Base-by-base conservation (phyloP, 768 basidiomycete species). In the Lentinula aciculospora region DNA sequence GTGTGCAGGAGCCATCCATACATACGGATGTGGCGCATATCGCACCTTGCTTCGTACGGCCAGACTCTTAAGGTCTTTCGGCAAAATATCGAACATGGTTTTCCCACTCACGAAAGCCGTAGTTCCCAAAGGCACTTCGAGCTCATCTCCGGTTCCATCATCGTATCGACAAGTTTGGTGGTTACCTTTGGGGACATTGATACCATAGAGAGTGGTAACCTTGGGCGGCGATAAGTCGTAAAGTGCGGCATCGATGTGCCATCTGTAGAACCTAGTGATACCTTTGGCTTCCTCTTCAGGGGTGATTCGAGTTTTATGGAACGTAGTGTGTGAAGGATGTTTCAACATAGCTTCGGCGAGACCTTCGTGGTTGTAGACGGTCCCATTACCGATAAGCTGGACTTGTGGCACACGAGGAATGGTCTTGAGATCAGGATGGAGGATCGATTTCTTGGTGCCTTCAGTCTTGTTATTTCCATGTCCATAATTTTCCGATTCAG, bases 171-270 rank as follows among this genome's bases (percentile, higher is more conserved):
- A 81, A 3, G 74, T 75, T 76, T 96, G 92, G 19, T 60, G 65
- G 10, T 73, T 65, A 1, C 91, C 92, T 23, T 75, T 60, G 2
- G 93, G 94, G 0, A 94, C 86, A 2, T 64, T 75, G 61, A 94
- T 77, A 0, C 85, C 90, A 63, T 92, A 93, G 21, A 95, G 81
- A 0, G 92, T 91, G 4, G 94, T 95, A 40, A 90, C 92, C 61
- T 80, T 86, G 3, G 93, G 92, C 17, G 89, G 89, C 25, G 83
- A 81, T 12, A 87, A 76, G 56, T 86, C 83, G 67, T 89, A 90
- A 36, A 92, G 71, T 1, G 91, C 91, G 1, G 94, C 92, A 63
- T 94, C 93, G 69, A 94, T 94, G 69, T 95, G 91, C 92, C 92
- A 94, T 49, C 92, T 78, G 70, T 92, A 94, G 78, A 89, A 94